Percentiles rank a stretch among this genome's conserved stretches.
Evolutionary conservation across 2,329 filamentous ascomycete genomes (phyloP).

Genomic region (Xylariales sp.): DNA sequence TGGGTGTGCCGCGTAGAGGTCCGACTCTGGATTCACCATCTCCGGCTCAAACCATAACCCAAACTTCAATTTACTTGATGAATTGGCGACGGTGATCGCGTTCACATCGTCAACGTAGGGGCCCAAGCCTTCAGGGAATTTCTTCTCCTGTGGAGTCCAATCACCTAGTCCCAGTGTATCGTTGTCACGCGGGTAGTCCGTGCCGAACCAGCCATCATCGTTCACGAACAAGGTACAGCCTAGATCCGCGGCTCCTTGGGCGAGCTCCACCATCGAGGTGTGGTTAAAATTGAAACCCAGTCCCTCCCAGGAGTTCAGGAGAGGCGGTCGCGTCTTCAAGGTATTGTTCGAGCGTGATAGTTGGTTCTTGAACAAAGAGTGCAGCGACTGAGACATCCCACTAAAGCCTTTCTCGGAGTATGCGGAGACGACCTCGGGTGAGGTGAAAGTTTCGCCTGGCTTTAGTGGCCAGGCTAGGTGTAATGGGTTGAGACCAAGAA

Average conservation of each 20-base stretch:
- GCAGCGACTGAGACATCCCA: slow-evolving; percentile 71
- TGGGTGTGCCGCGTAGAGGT: slow-evolving; percentile 69
- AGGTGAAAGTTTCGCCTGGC: slow-evolving; percentile 67
- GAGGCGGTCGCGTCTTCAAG: slow-evolving; percentile 61
- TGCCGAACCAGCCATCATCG: slow-evolving; percentile 76
- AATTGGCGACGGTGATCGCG: slow-evolving; percentile 59
- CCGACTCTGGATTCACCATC: slow-evolving; percentile 73
- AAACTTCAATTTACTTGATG: slow-evolving; percentile 64
- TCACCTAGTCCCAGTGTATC: slow-evolving; percentile 71
- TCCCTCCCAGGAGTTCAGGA: slow-evolving; percentile 76
- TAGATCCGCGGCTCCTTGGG: slow-evolving; percentile 66
- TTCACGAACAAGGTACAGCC: slow-evolving; percentile 73
- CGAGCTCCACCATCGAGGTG: slow-evolving; percentile 65
- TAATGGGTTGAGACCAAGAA: slow-evolving; percentile 69
- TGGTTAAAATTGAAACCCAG: slow-evolving; percentile 69
- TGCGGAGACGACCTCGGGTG: slow-evolving; percentile 71
- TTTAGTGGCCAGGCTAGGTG: slow-evolving; percentile 69
- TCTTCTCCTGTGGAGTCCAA: slow-evolving; percentile 68
- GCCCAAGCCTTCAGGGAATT: slow-evolving; percentile 68
- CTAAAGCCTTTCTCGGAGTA: slow-evolving; percentile 70
- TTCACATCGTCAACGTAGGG: slow-evolving; percentile 64
- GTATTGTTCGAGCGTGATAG: slow-evolving; percentile 65
- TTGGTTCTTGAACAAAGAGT: slow-evolving; percentile 70
- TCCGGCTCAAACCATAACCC: slow-evolving; percentile 76
- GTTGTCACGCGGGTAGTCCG: slow-evolving; percentile 68